A percentile compares a stretch with the other conserved stretches of the same genome.
Evolutionary conservation across 257 asterid genomes (phyloP).

Genomic region (Jaltomata sinuosa): DNA sequence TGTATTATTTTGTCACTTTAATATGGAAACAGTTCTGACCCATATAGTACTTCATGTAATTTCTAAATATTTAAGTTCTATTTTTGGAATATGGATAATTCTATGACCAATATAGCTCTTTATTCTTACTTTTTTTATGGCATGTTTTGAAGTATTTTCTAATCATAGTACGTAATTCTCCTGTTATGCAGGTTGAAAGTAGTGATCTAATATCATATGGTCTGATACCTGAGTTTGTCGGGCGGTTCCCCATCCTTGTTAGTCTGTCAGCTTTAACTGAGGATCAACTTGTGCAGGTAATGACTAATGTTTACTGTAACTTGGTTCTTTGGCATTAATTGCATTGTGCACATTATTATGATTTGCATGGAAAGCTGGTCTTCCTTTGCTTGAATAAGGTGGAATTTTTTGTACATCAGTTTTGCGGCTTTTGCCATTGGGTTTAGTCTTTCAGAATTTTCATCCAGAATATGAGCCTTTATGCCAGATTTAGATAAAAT

Average conservation of each 20-base stretch:
- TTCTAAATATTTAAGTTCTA: background rate
- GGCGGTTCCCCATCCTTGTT: slow-evolving; percentile 92
- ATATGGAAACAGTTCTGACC: background rate
- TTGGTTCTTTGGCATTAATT: background rate
- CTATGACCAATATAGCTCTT: background rate
- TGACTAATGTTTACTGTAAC: background rate
- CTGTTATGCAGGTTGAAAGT: slow-evolving; percentile 79
- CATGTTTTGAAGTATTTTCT: background rate
- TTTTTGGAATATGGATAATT: background rate
- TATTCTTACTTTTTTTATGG: background rate
- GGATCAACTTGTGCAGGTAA: slow-evolving; percentile 96
- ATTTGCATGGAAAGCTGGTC: background rate
- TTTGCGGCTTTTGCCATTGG: background rate
- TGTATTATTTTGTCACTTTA: background rate
- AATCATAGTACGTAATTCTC: background rate
- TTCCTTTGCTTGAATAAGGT: background rate
- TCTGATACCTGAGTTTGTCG: slow-evolving; percentile 96
- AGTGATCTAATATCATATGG: slow-evolving; percentile 97
- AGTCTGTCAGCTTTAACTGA: slow-evolving; percentile 94
- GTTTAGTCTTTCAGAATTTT: background rate
- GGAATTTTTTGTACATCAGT: background rate
- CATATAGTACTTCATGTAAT: background rate
- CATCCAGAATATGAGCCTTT: background rate
- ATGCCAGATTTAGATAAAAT: background rate
- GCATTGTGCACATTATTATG: background rate